phyloP scores from a whole-genome alignment of 305 asterid genomes.

The Ajuga reptans region DNA sequence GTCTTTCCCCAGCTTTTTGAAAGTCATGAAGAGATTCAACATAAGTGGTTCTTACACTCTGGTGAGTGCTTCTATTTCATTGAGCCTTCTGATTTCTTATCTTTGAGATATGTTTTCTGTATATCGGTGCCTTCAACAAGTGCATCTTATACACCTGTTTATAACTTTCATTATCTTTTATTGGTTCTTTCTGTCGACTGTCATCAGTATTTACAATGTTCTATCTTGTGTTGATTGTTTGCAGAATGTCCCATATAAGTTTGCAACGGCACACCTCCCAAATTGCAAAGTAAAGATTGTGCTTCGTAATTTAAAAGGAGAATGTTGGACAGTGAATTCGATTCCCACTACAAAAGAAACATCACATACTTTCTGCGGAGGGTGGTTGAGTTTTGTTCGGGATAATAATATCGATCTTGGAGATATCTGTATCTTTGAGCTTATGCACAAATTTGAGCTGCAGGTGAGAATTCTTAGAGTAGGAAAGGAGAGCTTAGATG shows the following conservation, averaged over 20 bases:
- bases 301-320: slow-evolving; percentile 70
- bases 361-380: slow-evolving; percentile 92
- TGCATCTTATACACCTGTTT: neutral
- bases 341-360: slow-evolving; percentile 84
- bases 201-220: neutral
- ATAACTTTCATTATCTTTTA: neutral
- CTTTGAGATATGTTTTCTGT: neutral
- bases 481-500: slow-evolving; percentile 45
- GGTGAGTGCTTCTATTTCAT: slow-evolving; percentile 40
- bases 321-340: slow-evolving; percentile 80
- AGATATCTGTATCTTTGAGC: slow-evolving; percentile 89
- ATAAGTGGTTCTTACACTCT: slow-evolving; percentile 88
- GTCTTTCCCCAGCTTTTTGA: slow-evolving; percentile 56
- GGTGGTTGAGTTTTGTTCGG: slow-evolving; percentile 91
- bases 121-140: neutral
- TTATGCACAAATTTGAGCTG: slow-evolving; percentile 55
- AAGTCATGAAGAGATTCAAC: slow-evolving; percentile 87
- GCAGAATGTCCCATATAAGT: slow-evolving; percentile 87
- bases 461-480: slow-evolving; percentile 69
- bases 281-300: slow-evolving; percentile 72
- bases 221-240: slow-evolving; percentile 18
- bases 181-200: neutral
- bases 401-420: slow-evolving; percentile 63
- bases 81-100: slow-evolving; percentile 2
- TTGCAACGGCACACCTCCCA: slow-evolving; percentile 76